Base-by-base conservation (phyloP, 768 basidiomycete genomes). In the Boletellus ananiceps region DNA sequence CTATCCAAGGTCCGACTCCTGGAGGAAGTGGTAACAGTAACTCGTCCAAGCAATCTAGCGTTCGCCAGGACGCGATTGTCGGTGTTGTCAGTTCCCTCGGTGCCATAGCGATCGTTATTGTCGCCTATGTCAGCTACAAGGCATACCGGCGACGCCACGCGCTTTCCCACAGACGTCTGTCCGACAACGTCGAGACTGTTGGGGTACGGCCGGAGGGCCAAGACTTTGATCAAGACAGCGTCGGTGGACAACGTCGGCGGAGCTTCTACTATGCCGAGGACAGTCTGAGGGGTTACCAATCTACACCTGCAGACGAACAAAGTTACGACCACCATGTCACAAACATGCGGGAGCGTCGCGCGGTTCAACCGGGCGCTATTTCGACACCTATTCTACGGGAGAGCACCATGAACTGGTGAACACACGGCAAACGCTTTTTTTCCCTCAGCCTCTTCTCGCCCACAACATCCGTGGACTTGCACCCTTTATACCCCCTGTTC, bases 241-340 rank as follows among this genome's bases (percentile, higher is more conserved):
- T 88, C 2, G 88, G 86, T 18, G 87, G 79, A 7, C 80, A 81
- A 64, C 74, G 88, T 49, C 71, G 89, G 46, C 65, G 87, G 50
- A 87, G 84, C 54, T 93, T 91, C 73, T 93, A 91, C 68, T 93
- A 81, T 61, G 89, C 89, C 3, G 90, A 91, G 70, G 89, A 93
- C 63, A 85, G 83, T 54, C 65, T 93, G 64, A 72, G 86, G 35
- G 83, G 83, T 13, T 81, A 65, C 63, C 74, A 78, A 59, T 66
- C 69, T 29, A 64, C 57, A 47, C 68, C 56, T 46, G 56, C 55
- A 34, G 73, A 70, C 40, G 71, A 75, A 38, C 66, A 65, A 12
- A 63, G 69, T 55, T 71, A 65, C 49, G 70, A 68, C 51, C 67
- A 68, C 45, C 65, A 59, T 38, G 54, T 55, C 15, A 66, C 61